A percentile compares a stretch with the other conserved stretches of the same genome.
Conservation (phyloP, 148 eudicot species). For the Talinum fruticosum region DNA sequence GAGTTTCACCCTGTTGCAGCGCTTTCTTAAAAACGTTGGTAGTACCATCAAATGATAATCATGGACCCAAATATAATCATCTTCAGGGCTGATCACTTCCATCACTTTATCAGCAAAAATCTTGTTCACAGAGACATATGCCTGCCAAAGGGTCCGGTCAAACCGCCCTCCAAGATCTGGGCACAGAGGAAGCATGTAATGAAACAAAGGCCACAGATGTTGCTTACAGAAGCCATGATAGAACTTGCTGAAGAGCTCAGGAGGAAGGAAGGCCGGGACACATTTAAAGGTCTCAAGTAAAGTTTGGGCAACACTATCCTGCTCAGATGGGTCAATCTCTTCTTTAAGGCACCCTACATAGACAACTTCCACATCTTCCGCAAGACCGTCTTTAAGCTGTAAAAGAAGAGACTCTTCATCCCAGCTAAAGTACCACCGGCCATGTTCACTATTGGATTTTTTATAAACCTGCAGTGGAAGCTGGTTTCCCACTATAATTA, state of each 20-base stretch:
- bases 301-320: constrained; percentile 70
- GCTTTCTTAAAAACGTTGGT: constrained; percentile 70
- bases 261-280: constrained; percentile 76
- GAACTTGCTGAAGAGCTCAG: constrained; percentile 62
- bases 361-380: constrained; percentile 69
- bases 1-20: constrained; percentile 64
- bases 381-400: constrained; percentile 75
- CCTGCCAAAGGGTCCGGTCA: constrained; percentile 76
- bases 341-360: constrained; percentile 72
- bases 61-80: constrained; percentile 83
- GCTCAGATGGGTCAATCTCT: constrained; percentile 56
- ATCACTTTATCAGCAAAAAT: constrained; percentile 85
- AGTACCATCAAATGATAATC: constrained; percentile 82
- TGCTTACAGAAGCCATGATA: constrained; percentile 90
- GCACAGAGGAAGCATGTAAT: constrained; percentile 86
- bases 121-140: constrained; percentile 81
- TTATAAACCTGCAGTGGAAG: constrained; percentile 64
- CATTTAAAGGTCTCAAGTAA: constrained; percentile 76
- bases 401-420: constrained; percentile 84
- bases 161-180: constrained; percentile 85
- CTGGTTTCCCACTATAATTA: constrained; percentile 82
- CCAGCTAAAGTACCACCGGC: constrained; percentile 73
- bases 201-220: constrained; percentile 84
- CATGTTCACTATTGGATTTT: constrained; percentile 34
- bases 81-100: constrained; percentile 76